phyloP scores from a whole-genome alignment of 2,329 filamentous ascomycete species.

The Cadophora sp. region DNA sequence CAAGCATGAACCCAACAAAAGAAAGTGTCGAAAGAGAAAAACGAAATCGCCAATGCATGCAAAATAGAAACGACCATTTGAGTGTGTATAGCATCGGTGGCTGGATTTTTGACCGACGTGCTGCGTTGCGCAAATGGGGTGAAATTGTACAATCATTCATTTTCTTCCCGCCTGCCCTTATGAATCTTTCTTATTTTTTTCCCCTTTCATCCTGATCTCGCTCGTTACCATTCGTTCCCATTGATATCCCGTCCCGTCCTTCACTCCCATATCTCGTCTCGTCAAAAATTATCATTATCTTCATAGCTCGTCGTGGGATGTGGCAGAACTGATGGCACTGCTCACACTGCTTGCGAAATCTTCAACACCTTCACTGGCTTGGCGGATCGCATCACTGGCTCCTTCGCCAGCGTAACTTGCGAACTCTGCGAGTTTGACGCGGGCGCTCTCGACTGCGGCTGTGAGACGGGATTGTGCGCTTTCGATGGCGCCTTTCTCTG shows the following conservation, averaged over 20 bases:
- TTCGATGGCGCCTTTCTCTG: slow-evolving; percentile 41
- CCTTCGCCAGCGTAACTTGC: slow-evolving; percentile 41
- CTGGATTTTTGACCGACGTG: neutral
- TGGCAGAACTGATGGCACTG: slow-evolving; percentile 49
- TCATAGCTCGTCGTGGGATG: slow-evolving; percentile 60
- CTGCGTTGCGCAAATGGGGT: neutral
- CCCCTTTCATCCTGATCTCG: neutral
- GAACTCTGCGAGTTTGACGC: slow-evolving; percentile 40
- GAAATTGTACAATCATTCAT: slow-evolving; percentile 17
- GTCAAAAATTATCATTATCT: slow-evolving; percentile 25
- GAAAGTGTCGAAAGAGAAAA: neutral
- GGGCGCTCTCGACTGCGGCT: slow-evolving; percentile 41
- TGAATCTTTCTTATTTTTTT: neutral
- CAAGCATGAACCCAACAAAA: neutral
- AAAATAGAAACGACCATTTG: neutral
- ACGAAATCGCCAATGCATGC: too few species aligned
- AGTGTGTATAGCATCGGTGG: slow-evolving; percentile 2
- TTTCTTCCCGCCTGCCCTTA: neutral
- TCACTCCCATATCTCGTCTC: slow-evolving; percentile 3
- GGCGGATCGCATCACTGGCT: slow-evolving; percentile 46
- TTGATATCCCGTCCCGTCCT: neutral
- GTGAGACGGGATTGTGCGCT: slow-evolving; percentile 41
- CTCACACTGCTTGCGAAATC: slow-evolving; percentile 55
- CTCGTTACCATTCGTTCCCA: neutral
- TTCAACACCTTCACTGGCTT: slow-evolving; percentile 51